These are phyloP conservation scores for Heterococcus sp. DNA, from an alignment of 108 stramenopile genomes.

Conservation along the genomic window DNA sequence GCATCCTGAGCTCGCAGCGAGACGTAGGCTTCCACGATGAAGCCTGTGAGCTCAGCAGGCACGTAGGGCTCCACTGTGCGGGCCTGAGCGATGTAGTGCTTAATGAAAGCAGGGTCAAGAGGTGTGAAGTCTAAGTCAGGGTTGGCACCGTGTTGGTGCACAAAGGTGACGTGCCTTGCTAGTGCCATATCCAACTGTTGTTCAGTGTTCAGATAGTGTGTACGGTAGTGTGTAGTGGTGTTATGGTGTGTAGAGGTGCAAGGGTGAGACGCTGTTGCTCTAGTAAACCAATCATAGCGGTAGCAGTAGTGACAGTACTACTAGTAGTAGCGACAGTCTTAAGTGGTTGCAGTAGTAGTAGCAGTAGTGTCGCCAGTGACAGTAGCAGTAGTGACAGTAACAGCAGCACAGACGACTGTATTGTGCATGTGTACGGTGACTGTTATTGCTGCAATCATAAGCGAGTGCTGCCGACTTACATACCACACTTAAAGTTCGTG, in stretches of 20 bases:
- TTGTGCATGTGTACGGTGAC: not conserved
- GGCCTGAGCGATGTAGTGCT: conserved; percentile 88
- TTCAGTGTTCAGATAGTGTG: not conserved
- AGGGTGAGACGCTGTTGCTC: too few relatives aligned
- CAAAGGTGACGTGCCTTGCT: conserved; percentile 92
- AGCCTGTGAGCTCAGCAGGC: conserved; percentile 81
- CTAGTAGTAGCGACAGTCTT: not conserved
- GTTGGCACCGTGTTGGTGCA: conserved; percentile 88
- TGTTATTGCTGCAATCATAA: not conserved
- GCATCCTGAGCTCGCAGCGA: conserved; percentile 75
- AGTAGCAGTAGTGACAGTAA: not conserved
- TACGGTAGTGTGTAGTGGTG: not conserved
- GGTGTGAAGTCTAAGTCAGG: conserved; percentile 57
- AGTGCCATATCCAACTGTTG: conserved; percentile 81
- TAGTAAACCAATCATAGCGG: not conserved
- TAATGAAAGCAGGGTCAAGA: conserved; percentile 71
- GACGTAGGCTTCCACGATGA: conserved; percentile 96
- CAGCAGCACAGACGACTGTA: not conserved
- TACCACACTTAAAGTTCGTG: not conserved
- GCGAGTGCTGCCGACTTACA: not conserved
- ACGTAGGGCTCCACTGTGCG: conserved; percentile 82
- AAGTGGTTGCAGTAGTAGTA: too few relatives aligned
- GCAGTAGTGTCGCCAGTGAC: not conserved
- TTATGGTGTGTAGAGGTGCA: not conserved
- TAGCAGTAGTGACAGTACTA: not conserved